Base-by-base conservation (phyloP, 805 yeast species). In the Sugiyamaella floridensis region DNA sequence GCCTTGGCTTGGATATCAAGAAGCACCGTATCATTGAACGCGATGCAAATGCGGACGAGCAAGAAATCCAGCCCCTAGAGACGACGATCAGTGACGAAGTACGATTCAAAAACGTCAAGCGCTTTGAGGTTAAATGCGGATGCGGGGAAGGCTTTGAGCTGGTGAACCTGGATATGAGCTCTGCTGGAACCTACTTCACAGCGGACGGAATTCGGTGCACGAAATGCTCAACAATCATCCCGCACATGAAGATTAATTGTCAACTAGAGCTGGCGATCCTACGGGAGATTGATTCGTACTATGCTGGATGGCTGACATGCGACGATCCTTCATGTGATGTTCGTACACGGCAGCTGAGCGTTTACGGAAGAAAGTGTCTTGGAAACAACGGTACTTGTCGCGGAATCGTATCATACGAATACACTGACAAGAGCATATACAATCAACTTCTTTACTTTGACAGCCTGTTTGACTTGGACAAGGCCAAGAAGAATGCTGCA, bases 291-390 rank as follows among this genome's bases (percentile, higher is more conserved):
- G 76, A 89, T 0, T 65, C 75, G 32, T 93, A 90, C 67, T 93
- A 93, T 66, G 82, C 86, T n/a, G 92, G 90, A 4, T 82, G 93
- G 88, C 71, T 89, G 45, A 70, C 68, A 0, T 93, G 99, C 71
- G 95, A 86, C 66, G 97, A 93, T 61, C 65, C 81, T 5, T 78
- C 93, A 1, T 92, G 98, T 71, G 87, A 86, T 1, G 74, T 80
- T 50, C 75, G 76, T 14, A 90, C 97, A 0, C 76, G 96, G 56
- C 96, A 90, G 64, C 77, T 93, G 20, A 81, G 90, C 18, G 97
- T 90, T 3, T 89, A 87, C 63, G 98, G 98, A 50, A 81, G 83
- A 60, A 77, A 92, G 59, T 89, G 98, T 67, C 75, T 89, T 54
- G 85, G 87, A 43, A 67, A 67, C 53, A 77, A 76, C 62, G 87